Evolutionary conservation across 805 yeast species (phyloP).

Genomic region (Teunomyces atbi): DNA sequence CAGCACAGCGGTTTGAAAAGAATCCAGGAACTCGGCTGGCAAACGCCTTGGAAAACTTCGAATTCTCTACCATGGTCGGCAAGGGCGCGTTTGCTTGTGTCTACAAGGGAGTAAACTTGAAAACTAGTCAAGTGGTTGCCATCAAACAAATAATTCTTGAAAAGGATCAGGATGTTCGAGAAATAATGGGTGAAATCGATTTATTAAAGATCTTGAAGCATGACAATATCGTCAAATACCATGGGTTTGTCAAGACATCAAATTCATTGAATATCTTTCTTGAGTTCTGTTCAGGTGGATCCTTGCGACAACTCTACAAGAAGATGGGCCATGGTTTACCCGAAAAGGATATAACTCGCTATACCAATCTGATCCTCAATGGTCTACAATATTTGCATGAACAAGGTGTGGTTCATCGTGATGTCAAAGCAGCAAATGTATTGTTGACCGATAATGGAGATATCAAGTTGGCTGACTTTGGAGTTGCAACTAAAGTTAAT

Average conservation of each 20-base stretch:
- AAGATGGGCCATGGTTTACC: constrained; percentile 50
- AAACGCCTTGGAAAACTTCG: constrained; percentile 48
- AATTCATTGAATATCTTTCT: constrained; percentile 55
- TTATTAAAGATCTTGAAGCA: constrained; percentile 63
- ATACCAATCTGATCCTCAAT: constrained; percentile 52
- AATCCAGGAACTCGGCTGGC: constrained; percentile 35
- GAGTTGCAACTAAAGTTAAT: constrained; percentile 74
- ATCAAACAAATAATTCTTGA: constrained; percentile 72
- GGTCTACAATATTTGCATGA: constrained; percentile 66
- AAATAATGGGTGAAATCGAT: constrained; percentile 65
- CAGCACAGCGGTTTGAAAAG: constrained; percentile 52
- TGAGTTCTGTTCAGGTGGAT: constrained; percentile 65
- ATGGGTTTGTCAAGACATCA: constrained; percentile 60
- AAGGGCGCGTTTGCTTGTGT: constrained; percentile 92
- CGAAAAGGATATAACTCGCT: constrained; percentile 50
- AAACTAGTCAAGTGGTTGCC: constrained; percentile 70
- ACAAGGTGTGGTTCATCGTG: constrained; percentile 81
- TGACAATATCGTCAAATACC: constrained; percentile 65
- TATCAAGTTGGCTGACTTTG: constrained; percentile 91
- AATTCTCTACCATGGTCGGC: constrained; percentile 67
- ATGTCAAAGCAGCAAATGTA: constrained; percentile 91
- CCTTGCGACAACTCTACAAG: constrained; percentile 54
- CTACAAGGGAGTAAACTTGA: constrained; percentile 66
- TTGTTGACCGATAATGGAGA: constrained; percentile 62
- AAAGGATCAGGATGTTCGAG: constrained; percentile 42